phyloP scores from a whole-genome alignment of 805 yeast species.

The Wickerhamiella azyma region DNA sequence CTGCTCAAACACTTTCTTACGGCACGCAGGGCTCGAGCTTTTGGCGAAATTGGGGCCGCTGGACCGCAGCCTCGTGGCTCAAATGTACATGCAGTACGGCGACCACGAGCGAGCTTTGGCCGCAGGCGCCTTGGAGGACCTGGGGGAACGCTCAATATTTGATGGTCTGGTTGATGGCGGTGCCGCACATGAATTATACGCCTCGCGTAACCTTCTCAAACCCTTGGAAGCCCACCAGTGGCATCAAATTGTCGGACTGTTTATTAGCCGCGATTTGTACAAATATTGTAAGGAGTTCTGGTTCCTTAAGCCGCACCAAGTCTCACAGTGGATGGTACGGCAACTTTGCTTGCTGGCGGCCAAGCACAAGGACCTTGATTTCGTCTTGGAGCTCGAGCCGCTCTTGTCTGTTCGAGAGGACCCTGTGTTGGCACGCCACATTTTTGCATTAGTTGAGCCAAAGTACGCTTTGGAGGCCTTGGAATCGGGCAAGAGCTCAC shows the following conservation, averaged over 20 bases:
- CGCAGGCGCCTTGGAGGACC: background rate
- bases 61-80: background rate
- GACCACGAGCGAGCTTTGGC: conserved; percentile 1
- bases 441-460: background rate
- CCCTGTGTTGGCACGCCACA: background rate
- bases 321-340: background rate
- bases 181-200: background rate
- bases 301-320: background rate
- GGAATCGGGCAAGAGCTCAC: no score
- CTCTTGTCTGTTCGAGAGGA: background rate
- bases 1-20: conserved; percentile 7
- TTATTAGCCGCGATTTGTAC: background rate
- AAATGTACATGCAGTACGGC: background rate
- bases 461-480: background rate
- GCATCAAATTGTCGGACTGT: background rate
- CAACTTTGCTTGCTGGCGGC: background rate
- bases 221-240: background rate
- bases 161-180: background rate
- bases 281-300: background rate
- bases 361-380: background rate
- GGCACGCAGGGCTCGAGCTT: conserved; percentile 7
- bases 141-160: background rate
- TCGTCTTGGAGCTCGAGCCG: conserved; percentile 6
- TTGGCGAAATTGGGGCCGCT: conserved; percentile 3
- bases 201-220: background rate